phyloP scores from a whole-genome alignment of 2,329 filamentous ascomycete genomes.

The Phaeosphaeriaceae sp. region DNA sequence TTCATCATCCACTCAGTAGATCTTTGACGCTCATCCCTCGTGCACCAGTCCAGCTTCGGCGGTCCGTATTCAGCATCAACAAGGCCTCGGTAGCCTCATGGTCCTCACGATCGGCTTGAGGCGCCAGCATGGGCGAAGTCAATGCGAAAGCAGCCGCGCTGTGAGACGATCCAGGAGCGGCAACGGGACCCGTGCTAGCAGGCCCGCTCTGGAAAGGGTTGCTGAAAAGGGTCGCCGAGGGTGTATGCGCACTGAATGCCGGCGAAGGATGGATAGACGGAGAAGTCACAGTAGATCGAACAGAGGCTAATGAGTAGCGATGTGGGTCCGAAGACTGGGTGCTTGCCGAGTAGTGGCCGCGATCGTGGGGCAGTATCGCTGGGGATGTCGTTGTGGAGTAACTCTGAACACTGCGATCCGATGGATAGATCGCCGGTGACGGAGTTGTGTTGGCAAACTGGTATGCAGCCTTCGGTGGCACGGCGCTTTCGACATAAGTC shows the following conservation, averaged over 20 bases:
- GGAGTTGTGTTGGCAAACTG: constrained; percentile 42
- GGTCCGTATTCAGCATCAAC: constrained; percentile 85
- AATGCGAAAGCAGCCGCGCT: constrained; percentile 36
- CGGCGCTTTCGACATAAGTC: constrained; percentile 20
- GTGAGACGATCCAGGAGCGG: constrained; percentile 32
- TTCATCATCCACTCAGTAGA: constrained; percentile 47
- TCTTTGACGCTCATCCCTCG: constrained; percentile 57
- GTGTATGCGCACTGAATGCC: constrained; percentile 52
- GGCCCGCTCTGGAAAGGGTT: constrained; percentile 39
- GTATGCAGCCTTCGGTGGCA: constrained; percentile 22
- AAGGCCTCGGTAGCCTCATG: constrained; percentile 86
- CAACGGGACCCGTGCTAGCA: constrained; percentile 28
- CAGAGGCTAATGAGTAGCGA: constrained; percentile 53
- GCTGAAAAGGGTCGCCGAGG: constrained; percentile 35
- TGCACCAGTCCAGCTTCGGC: constrained; percentile 59
- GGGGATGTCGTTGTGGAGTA: constrained; percentile 51
- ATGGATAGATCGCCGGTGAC: constrained; percentile 46
- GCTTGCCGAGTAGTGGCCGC: constrained; percentile 53
- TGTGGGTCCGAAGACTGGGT: constrained; percentile 55
- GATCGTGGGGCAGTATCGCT: constrained; percentile 48
- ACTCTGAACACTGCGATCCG: constrained; percentile 45
- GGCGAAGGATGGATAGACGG: constrained; percentile 46
- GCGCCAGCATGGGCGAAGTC: constrained; percentile 46
- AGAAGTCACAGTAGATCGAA: constrained; percentile 44
- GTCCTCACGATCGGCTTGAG: constrained; percentile 51